These are phyloP conservation scores for Lagenidium giganteum DNA, from an alignment of 352 stramenopile species.

Conservation along the genomic window DNA sequence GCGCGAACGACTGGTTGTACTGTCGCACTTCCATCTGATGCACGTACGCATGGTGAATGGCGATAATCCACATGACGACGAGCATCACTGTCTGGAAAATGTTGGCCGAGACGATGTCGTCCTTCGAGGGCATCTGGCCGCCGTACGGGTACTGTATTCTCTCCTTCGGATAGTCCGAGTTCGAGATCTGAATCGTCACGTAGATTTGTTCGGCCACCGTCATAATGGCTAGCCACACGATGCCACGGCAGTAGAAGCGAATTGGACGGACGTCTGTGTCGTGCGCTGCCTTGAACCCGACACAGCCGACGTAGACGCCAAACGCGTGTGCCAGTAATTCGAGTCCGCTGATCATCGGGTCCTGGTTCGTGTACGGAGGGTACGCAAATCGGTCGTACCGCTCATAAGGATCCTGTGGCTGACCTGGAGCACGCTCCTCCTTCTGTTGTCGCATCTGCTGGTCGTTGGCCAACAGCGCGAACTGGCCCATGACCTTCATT, in stretches of 20 bases:
- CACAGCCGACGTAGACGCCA: conserved; percentile 80
- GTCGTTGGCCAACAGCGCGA: conserved; percentile 77
- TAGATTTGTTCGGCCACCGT: conserved; percentile 79
- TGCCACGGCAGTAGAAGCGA: conserved; percentile 74
- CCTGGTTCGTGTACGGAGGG: conserved; percentile 74
- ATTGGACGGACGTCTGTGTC: conserved; percentile 84
- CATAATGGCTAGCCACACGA: conserved; percentile 75
- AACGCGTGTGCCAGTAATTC: conserved; percentile 78
- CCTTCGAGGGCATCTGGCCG: conserved; percentile 61
- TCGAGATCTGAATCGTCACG: conserved; percentile 74
- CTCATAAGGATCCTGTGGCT: conserved; percentile 26
- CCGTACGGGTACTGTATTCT: conserved; percentile 70
- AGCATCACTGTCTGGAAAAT: conserved; percentile 84
- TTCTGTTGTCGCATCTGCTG: conserved; percentile 55
- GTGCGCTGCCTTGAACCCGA: conserved; percentile 85
- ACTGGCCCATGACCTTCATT: conserved; percentile 87
- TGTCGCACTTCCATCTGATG: conserved; percentile 68
- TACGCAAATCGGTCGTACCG: conserved; percentile 73
- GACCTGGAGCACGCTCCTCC: conserved; percentile 18
- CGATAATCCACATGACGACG: conserved; percentile 77
- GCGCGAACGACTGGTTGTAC: conserved; percentile 81
- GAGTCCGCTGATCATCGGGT: conserved; percentile 55
- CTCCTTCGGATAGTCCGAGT: conserved; percentile 70
- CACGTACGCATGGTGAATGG: conserved; percentile 72
- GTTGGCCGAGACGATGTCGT: conserved; percentile 83